These are phyloP conservation scores for Talaromyces albobiverticillius DNA, from an alignment of 2,329 filamentous ascomycete species.

Conservation along the genomic window DNA sequence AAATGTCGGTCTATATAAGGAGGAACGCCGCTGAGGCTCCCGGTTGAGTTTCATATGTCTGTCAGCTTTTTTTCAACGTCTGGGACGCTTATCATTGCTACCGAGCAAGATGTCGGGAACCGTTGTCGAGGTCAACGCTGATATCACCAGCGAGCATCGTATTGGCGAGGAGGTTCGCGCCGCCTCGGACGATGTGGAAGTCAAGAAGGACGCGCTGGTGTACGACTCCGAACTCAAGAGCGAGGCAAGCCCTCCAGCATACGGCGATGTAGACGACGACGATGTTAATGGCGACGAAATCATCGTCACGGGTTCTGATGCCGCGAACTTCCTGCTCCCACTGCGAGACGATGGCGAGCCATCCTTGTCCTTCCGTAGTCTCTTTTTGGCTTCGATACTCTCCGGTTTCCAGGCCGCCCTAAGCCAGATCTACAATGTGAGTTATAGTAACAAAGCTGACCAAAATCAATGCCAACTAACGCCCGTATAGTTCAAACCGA, in stretches of 20 bases:
- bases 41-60: not conserved
- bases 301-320: constrained; percentile 54
- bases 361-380: constrained; percentile 53
- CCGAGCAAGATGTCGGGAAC: not conserved
- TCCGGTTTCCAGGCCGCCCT: constrained; percentile 56
- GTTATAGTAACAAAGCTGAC: constrained; percentile 11
- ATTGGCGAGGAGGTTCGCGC: not conserved
- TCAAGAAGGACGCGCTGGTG: not conserved
- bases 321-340: constrained; percentile 48
- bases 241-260: not conserved
- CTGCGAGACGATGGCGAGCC: constrained; percentile 54
- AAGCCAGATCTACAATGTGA: constrained; percentile 54
- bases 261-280: constrained; percentile 21
- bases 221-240: constrained; percentile 2
- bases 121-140: not conserved
- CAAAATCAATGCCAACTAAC: constrained; percentile 7
- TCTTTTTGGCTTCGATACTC: constrained; percentile 50
- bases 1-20: not conserved
- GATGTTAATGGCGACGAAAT: constrained; percentile 42
- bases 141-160: not conserved
- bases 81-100: not conserved
- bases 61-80: not conserved
- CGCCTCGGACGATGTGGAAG: not conserved
- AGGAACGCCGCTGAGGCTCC: not conserved
- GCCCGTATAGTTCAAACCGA: constrained; percentile 51